These are phyloP conservation scores for Diaporthe citriasiana DNA, from an alignment of 2,329 filamentous ascomycete genomes.

Conservation along the genomic window DNA sequence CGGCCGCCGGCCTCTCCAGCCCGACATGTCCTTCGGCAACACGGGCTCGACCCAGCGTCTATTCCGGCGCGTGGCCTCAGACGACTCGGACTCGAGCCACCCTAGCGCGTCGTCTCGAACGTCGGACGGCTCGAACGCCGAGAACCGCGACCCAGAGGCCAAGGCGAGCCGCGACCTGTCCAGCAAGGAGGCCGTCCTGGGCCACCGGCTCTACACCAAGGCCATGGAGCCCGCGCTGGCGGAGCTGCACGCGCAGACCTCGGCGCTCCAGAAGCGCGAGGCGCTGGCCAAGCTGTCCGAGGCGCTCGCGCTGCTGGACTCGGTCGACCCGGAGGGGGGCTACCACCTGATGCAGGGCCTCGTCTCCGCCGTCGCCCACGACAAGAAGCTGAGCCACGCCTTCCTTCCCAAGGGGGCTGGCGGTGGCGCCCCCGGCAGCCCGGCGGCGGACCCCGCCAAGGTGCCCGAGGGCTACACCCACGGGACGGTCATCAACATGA, in stretches of 20 bases:
- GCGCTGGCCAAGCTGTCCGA: slow-evolving; percentile 86
- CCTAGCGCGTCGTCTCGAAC: slow-evolving; percentile 49
- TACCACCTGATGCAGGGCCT: slow-evolving; percentile 87
- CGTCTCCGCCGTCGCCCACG: slow-evolving; percentile 78
- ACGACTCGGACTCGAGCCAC: slow-evolving; percentile 66
- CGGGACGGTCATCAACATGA: slow-evolving; percentile 72
- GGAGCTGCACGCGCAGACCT: slow-evolving; percentile 87
- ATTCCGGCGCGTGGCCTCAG: slow-evolving; percentile 87
- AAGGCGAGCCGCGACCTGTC: slow-evolving; percentile 65
- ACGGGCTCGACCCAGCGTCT: slow-evolving; percentile 91
- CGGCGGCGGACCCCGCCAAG: slow-evolving; percentile 49
- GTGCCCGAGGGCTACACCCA: slow-evolving; percentile 62
- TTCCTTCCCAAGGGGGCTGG: slow-evolving; percentile 58
- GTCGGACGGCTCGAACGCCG: slow-evolving; percentile 61
- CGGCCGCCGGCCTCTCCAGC: slow-evolving; percentile 83
- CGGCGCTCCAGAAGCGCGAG: slow-evolving; percentile 77
- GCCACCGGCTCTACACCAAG: slow-evolving; percentile 84
- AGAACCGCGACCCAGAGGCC: slow-evolving; percentile 71
- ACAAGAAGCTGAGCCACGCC: slow-evolving; percentile 73
- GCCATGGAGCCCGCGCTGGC: slow-evolving; percentile 86
- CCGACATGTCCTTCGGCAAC: slow-evolving; percentile 95
- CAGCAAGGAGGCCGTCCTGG: slow-evolving; percentile 86
- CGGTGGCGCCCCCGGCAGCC: slow-evolving; percentile 42
- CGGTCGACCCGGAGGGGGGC: slow-evolving; percentile 89
- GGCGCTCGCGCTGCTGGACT: slow-evolving; percentile 87